Base-by-base conservation (phyloP, 805 yeast species). In the Zygoascus bituminiphila region DNA sequence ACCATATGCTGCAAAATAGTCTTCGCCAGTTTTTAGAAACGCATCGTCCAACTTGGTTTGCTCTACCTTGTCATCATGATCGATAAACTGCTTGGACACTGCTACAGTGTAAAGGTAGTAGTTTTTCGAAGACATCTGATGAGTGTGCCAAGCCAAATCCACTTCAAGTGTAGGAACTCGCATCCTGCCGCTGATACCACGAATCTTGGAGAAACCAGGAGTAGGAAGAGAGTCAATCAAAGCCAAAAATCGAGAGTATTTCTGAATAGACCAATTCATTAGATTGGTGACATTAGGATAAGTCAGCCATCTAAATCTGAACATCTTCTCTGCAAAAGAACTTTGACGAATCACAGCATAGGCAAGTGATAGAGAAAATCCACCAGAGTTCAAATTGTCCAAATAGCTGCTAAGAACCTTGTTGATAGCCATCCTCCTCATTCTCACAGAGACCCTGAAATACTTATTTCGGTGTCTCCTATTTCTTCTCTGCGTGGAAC, bases 81-180 rank as follows among this genome's bases (percentile, higher is more conserved):
- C 50, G 20, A 51, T 40, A 33, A 51, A 49, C 8, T 19, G 38
- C 19, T 12, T 12, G 2, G 51, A 31, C 10, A 4, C 9, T 3
- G 12, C 17, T 5, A 31, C 26, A 9, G 44, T 26, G 24, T 35
- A 24, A 8, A 10, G 10, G 44, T 44, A 50, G 42, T 52, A 52
- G 6, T n/a, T 19, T n/a, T 12, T 8, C 3, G 58, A 53, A 8
- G 50, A 44, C 20, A 54, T 51, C 47, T 53, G 57, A 39, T 55
- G 51, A 1, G 57, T 53, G 33, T 56, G 58, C 60, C 60, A 56
- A 8, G 48, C 56, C 21, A 56, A 42, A 38, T 56, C 60, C 10
- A 50, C 50, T 31, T 55, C 58, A 4, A 55, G 23, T 10, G 57
- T 50, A 17, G 60, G 59, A 4, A 54, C 54, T 5, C 48, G 31